Base-by-base conservation (phyloP, 495 filamentous ascomycete genomes). In the Astrothelium macrocarpum region DNA sequence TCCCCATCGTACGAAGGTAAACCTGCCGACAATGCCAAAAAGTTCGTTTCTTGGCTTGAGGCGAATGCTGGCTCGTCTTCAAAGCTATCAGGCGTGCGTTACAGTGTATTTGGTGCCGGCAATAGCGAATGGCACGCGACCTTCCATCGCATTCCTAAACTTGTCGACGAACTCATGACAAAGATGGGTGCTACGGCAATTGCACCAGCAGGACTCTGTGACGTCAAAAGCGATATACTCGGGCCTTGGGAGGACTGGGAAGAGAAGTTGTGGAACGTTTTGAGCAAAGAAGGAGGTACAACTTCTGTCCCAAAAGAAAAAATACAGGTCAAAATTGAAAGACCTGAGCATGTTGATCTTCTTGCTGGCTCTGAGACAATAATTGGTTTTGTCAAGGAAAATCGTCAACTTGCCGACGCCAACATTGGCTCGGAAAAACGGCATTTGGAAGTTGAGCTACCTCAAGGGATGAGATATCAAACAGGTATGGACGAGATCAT, bases 1-100 rank as follows among this genome's bases (percentile, higher is more conserved):
- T 84, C 85, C 2, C 81, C 87, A 1, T 87, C 84, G 2, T 92
- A 90, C 63, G 89, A 92, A 67, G 88, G 89, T 3, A 77, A 88
- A 61, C 87, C 88, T 0, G 82, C 88, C 0, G 87, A 91, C 62
- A 90, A 92, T 60, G 88, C 88, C 0, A 79, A 78, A 1, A 80
- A 84, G 59, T 92, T 91, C 67, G 79, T 85, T 43, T 74, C 80
- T 42, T 92, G 87, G 88, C 59, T 90, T 1, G 74, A 79, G 60
- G 34, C 34, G 34, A 75, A 66, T 25, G 70, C 85, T 14, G 78
- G 85, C 65, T 83, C 71, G 0, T 71, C 31, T 3, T 75, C 79
- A 59, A 74, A 67, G 18, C 70, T 85, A 14, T 78, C 85, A 66
- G 82, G 71, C 0, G 72, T 76, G 29, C 74, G 76, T 16, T 92